Base-by-base conservation (phyloP, 2,329 filamentous ascomycete genomes). In the Apiospora saccharicola region DNA sequence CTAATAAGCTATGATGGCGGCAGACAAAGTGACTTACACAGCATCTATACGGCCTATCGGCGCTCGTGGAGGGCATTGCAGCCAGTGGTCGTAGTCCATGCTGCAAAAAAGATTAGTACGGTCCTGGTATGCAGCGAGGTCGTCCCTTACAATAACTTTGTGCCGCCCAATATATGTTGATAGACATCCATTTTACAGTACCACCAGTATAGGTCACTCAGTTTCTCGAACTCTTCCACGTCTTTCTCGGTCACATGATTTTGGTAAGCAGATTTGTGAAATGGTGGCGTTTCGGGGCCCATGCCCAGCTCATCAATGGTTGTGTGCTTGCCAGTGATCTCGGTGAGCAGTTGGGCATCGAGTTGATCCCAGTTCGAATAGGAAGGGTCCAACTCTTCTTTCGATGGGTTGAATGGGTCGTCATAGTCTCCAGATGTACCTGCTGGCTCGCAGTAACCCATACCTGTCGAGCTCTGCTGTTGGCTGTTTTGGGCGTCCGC, bases 121-220 rank as follows among this genome's bases (percentile, higher is more conserved):
- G 57, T 41, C 30, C 19, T 19, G n/a, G 30, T 14, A 41, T 4
- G 22, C 24, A 8, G 57, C 61, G 57, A 72, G 69, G 61, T 41
- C 16, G 19, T 30, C 75, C 88, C 94, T 88, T 85, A 98, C 94
- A 98, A 92, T 67, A 97, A 85, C 74, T 89, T 89, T 57, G 96
- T 95, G 12, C 94, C 96, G 76, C 95, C 96, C 34, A 98, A 85
- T 73, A 98, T 90, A 79, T 94, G 95, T 81, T 98, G 96, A 77
- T 96, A 97, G 12, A 93, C 90, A 80, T 98, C 96, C 86, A 98
- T 96, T 82, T 98, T 97, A 77, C 90, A 92, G 80, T 95, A 98
- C 93, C 95, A 98, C 95, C 96, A 99, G 79, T 93, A 97, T 6
- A 98, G 83, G 82, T 98, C 96, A 75, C 93, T 90, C 51, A 96